Conservation (phyloP, 768 basidiomycete genomes). For the Daedaleopsis sinensis region DNA sequence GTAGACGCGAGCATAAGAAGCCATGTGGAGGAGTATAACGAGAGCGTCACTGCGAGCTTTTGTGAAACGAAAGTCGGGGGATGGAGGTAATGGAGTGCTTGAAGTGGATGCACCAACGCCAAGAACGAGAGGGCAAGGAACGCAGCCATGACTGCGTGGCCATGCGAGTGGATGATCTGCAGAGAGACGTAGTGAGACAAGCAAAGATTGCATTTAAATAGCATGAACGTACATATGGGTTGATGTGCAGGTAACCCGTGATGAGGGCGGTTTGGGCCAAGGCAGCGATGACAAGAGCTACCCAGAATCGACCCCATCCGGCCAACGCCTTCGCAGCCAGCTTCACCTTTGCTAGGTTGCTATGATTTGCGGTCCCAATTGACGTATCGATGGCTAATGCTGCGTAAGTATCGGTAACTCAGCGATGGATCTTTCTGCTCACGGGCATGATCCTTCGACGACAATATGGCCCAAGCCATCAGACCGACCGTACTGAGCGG, state of each 20-base stretch:
- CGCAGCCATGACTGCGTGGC: constrained; percentile 53
- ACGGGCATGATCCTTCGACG: constrained; percentile 26
- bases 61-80: constrained; percentile 44
- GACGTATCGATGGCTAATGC: constrained; percentile 3
- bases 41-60: constrained; percentile 53
- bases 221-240: constrained; percentile 58
- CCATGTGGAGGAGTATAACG: constrained; percentile 63
- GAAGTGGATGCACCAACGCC: constrained; percentile 44
- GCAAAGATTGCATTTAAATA: too few relatives aligned
- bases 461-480: constrained; percentile 37
- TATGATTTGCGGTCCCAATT: constrained; percentile 8
- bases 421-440: background rate
- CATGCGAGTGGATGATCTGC: constrained; percentile 64
- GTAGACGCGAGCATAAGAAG: constrained; percentile 56
- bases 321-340: constrained; percentile 38
- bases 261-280: constrained; percentile 52
- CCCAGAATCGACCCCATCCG: constrained; percentile 65
- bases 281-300: constrained; percentile 50
- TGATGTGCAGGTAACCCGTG: constrained; percentile 52
- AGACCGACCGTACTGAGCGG: constrained; percentile 57
- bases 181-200: background rate
- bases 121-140: constrained; percentile 56
- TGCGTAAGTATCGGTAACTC: constrained; percentile 2
- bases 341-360: constrained; percentile 24
- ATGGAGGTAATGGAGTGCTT: constrained; percentile 33